Evolutionary conservation across 352 stramenopile genomes (phyloP), one percentile per base, ranked within the genome.

Genomic region (Globisporangium echinulatum): DNA sequence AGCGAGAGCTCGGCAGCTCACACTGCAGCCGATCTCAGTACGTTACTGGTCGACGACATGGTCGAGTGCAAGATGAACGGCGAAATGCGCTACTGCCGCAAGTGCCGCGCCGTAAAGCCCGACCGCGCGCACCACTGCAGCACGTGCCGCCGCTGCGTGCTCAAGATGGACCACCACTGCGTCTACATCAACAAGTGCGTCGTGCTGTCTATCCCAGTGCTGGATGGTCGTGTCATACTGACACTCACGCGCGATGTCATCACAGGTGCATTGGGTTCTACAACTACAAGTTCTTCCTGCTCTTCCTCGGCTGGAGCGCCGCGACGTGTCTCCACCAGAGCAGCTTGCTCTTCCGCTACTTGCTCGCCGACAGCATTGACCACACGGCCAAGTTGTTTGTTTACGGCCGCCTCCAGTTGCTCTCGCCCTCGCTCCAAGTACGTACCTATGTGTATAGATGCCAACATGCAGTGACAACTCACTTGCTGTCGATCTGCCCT

Each of bases 211-310:
- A 15, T 17, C 5, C 54, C 6, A 33, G 25, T 33, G 25, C 25
- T 33, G 25, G 25, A 33, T 3, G 25, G 25, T 33, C 3, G 25
- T 2, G 25, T 33, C 25, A 33, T 33, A 33, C 25, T 33, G 2
- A 33, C 25, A 33, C 25, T 33, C 25, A 33, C 25, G 25, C 25
- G 25, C 25, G 25, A 33, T 33, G 25, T 2, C 25, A 33, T 33
- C 52, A 36, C 55, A 92, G 83, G 51, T 94, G 85, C 66, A 93
- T 95, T 61, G 85, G 85, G 9, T 90, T 87, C 65, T 82, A 87
- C 68, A 95, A 95, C 70, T 95, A 95, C 79, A 95, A 95, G 71
- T 93, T 87, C 62, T 95, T 95, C 59, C 62, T 95, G 51, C 75
- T 84, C 52, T 95, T 95, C 62, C 73, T 95, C 37, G 79, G 73